These are phyloP conservation scores for Pseudogymnoascus sp. DNA, from an alignment of 2,329 filamentous ascomycete species.

Conservation along the genomic window DNA sequence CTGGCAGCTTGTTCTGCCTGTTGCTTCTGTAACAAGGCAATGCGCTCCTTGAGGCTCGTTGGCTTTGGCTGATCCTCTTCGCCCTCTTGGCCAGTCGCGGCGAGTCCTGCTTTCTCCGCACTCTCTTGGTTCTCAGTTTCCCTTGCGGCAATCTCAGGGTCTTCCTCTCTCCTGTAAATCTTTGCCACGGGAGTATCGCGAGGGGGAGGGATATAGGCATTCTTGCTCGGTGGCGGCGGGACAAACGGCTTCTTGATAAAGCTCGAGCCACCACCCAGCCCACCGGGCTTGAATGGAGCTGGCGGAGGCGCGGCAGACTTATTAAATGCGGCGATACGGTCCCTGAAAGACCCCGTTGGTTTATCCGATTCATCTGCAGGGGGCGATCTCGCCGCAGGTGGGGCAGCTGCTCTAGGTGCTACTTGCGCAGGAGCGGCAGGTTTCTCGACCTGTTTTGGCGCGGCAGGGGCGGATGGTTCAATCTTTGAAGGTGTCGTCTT, in stretches of 20 bases:
- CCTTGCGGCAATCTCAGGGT: conserved; percentile 61
- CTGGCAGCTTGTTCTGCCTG: conserved; percentile 83
- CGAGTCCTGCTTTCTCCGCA: conserved; percentile 61
- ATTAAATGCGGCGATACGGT: conserved; percentile 96
- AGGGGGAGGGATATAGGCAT: conserved; percentile 77
- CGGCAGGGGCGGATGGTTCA: conserved; percentile 20
- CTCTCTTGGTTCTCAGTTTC: conserved; percentile 59
- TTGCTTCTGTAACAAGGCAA: conserved; percentile 87
- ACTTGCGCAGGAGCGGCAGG: conserved; percentile 32
- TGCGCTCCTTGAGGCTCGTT: conserved; percentile 87
- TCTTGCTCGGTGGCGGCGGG: conserved; percentile 83
- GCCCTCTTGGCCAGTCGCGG: conserved; percentile 38
- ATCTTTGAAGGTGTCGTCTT: conserved; percentile 7
- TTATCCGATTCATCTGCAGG: conserved; percentile 59
- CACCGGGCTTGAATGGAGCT: conserved; percentile 79
- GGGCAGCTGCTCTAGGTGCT: conserved; percentile 42
- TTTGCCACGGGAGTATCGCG: conserved; percentile 65
- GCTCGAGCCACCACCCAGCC: conserved; percentile 50
- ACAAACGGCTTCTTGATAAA: conserved; percentile 98
- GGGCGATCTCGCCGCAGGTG: conserved; percentile 49
- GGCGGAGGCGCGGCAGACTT: conserved; percentile 77
- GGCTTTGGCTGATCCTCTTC: conserved; percentile 83
- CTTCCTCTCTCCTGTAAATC: conserved; percentile 80
- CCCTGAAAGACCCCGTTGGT: conserved; percentile 77
- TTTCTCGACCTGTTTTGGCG: conserved; percentile 37